Evolutionary conservation across 331 rosid species (phyloP).

Genomic region (Ulmus americana): DNA sequence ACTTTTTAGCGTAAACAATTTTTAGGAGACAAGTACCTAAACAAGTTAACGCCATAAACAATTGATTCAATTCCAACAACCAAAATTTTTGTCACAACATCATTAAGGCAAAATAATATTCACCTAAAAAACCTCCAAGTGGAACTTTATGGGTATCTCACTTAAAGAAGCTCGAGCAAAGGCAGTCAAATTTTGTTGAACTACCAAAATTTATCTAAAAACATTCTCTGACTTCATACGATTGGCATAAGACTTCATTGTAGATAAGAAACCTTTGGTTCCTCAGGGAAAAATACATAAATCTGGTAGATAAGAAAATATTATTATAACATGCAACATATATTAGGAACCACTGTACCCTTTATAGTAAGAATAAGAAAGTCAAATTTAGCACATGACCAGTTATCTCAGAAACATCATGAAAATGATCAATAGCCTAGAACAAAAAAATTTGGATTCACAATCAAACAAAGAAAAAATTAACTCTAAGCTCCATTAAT

Average conservation of each 20-base stretch:
- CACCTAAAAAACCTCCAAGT: slow-evolving; percentile 67
- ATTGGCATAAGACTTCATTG: slow-evolving; percentile 37
- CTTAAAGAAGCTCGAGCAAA: slow-evolving; percentile 32
- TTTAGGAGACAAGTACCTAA: not conserved
- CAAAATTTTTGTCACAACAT: not conserved
- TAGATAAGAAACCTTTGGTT: slow-evolving; percentile 56
- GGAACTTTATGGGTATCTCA: slow-evolving; percentile 41
- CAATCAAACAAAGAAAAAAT: not conserved
- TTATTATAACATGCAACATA: not conserved
- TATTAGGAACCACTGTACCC: too few relatives aligned
- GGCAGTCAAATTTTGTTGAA: slow-evolving; percentile 36
- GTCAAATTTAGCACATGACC: not conserved
- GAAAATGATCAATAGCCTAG: not conserved
- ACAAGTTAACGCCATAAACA: not conserved
- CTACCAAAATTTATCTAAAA: not conserved
- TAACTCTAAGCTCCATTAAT: not conserved
- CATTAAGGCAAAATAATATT: not conserved
- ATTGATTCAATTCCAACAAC: not conserved
- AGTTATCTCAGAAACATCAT: not conserved
- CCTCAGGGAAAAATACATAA: slow-evolving; percentile 56
- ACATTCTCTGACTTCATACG: slow-evolving; percentile 57
- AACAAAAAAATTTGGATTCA: not conserved
- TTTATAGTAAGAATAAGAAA: not conserved
- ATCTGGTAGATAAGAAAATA: slow-evolving; percentile 36
- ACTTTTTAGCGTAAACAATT: not conserved